A percentile compares a stretch with the other conserved stretches of the same genome.
Evolutionary conservation across 1,139 yeast species (phyloP).

Genomic region (Pichiaceae sp.): DNA sequence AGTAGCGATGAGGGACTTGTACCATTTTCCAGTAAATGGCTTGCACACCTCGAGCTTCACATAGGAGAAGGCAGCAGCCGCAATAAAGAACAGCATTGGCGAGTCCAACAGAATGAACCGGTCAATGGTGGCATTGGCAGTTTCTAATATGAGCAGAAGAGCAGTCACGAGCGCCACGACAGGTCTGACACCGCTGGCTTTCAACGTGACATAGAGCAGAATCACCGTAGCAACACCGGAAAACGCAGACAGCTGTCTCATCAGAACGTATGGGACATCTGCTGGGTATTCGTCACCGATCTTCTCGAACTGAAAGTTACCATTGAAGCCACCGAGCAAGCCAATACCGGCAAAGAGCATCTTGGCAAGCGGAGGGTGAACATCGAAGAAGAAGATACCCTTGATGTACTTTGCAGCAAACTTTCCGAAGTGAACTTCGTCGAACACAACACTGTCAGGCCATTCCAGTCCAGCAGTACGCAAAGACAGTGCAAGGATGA

Average conservation of each 20-base stretch:
- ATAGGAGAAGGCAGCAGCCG: conserved; percentile 73
- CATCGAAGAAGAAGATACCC: conserved; percentile 80
- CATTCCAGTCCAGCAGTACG: conserved; percentile 53
- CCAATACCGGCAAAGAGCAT: conserved; percentile 79
- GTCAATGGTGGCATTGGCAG: conserved; percentile 80
- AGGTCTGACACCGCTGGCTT: conserved; percentile 84
- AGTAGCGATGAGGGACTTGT: conserved; percentile 58
- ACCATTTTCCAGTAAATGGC: conserved; percentile 69
- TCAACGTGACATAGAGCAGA: conserved; percentile 70
- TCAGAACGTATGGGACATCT: conserved; percentile 61
- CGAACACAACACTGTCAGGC: conserved; percentile 86
- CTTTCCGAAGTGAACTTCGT: conserved; percentile 83
- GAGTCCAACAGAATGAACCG: conserved; percentile 86
- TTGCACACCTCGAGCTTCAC: conserved; percentile 73
- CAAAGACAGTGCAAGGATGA: conserved; percentile 45
- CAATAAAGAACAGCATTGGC: conserved; percentile 85
- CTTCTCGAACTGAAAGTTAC: conserved; percentile 61
- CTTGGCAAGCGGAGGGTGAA: conserved; percentile 90
- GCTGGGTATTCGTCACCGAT: conserved; percentile 63
- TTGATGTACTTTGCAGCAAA: conserved; percentile 68
- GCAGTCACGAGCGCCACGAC: conserved; percentile 62
- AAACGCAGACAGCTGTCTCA: conserved; percentile 82
- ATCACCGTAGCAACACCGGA: conserved; percentile 77
- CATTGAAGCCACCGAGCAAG: conserved; percentile 64
- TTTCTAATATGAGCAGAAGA: conserved; percentile 66